Conservation (phyloP, 176 grass and related monocot species). For the Eleusine indica region DNA sequence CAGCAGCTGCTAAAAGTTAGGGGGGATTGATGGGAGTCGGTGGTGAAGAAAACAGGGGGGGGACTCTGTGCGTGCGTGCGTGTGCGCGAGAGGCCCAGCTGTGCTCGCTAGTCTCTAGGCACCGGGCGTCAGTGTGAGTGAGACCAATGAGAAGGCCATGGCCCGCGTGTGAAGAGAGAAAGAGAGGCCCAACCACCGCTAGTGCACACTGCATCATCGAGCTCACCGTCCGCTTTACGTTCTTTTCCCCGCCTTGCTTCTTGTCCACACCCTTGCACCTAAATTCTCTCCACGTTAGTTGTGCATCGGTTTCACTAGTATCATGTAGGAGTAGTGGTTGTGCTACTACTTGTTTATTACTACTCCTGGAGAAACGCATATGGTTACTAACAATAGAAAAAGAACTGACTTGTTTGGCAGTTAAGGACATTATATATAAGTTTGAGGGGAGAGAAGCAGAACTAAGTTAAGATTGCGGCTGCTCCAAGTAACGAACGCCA, state of each 20-base stretch:
- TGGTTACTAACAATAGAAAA: not conserved
- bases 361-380: not conserved
- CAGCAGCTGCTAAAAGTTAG: not conserved
- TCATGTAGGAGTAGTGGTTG: not conserved
- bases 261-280: conserved; percentile 43
- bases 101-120: not conserved
- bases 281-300: conserved; percentile 14
- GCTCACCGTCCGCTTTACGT: not conserved
- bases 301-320: not conserved
- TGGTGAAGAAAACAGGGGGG: not conserved
- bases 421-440: not conserved
- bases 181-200: conserved; percentile 7
- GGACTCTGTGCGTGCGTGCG: not conserved
- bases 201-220: conserved; percentile 30
- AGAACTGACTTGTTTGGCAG: not conserved
- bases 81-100: not conserved
- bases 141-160: not conserved
- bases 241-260: conserved; percentile 9
- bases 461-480: conserved; percentile 16
- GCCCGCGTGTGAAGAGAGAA: not conserved
- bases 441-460: not conserved
- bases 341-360: not conserved
- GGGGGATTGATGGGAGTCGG: not conserved
- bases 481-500: conserved; percentile 12
- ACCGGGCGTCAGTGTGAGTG: not conserved